phyloP scores from a whole-genome alignment of 176 grass and related monocot species.

The Hsuehochloa calcarea region DNA sequence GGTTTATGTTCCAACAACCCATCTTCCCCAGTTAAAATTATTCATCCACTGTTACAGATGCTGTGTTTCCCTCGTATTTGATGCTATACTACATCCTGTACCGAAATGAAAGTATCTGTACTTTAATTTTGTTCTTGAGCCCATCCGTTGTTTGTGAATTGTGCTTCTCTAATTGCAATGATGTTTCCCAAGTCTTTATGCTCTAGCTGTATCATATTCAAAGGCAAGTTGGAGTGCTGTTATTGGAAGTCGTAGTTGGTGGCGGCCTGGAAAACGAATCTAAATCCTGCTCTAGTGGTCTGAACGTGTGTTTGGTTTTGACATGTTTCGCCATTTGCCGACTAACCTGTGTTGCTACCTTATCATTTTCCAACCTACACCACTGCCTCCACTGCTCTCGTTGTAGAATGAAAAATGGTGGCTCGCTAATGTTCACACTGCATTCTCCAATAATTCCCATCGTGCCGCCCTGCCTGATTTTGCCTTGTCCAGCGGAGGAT shows the following conservation, averaged over 20 bases:
- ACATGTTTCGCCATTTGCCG: background rate
- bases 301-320: background rate
- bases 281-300: no score
- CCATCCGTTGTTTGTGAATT: background rate
- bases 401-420: background rate
- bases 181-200: background rate
- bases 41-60: constrained; percentile 11
- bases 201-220: background rate
- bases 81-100: background rate
- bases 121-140: background rate
- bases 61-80: background rate
- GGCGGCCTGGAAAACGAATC: background rate
- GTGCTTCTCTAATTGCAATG: background rate
- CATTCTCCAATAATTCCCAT: background rate
- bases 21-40: background rate
- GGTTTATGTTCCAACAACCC: background rate
- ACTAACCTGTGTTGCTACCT: no score
- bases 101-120: no score
- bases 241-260: background rate
- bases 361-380: background rate
- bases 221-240: background rate
- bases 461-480: background rate
- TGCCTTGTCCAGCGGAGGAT: background rate
- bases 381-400: background rate
- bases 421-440: background rate